phyloP scores from a whole-genome alignment of 2,329 filamentous ascomycete species.

The Colletotrichum navitas region DNA sequence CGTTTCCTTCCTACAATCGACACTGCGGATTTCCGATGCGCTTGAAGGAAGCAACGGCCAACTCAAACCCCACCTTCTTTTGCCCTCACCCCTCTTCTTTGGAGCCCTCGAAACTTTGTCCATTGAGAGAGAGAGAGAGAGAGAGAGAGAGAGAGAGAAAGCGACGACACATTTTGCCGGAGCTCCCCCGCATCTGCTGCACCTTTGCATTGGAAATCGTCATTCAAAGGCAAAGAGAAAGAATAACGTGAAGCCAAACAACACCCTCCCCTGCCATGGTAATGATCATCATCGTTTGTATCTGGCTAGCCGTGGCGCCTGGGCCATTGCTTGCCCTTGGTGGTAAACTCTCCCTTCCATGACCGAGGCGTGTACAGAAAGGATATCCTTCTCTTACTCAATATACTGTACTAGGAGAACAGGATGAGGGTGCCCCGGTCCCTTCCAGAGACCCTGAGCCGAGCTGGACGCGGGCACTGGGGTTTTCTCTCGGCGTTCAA shows the following conservation, averaged over 20 bases:
- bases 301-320: neutral
- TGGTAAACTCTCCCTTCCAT: neutral
- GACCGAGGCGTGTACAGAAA: neutral
- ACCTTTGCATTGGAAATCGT: neutral
- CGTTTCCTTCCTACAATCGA: neutral
- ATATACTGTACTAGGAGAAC: neutral
- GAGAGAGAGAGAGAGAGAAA: neutral
- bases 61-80: neutral
- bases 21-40: neutral
- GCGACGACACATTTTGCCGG: neutral
- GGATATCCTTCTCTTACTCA: neutral
- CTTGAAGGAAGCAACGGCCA: neutral
- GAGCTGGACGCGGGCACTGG: neutral
- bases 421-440: neutral
- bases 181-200: conserved; percentile 33
- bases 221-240: neutral
- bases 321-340: neutral
- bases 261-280: neutral
- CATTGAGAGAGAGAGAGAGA: conserved; percentile 2
- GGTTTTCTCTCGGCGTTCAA: neutral
- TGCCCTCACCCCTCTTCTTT: neutral
- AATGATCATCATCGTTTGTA: neutral
- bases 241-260: neutral
- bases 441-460: neutral
- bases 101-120: neutral